phyloP scores from a whole-genome alignment of 192 early-diverging fungal genomes.

The Coemansia sp. region DNA sequence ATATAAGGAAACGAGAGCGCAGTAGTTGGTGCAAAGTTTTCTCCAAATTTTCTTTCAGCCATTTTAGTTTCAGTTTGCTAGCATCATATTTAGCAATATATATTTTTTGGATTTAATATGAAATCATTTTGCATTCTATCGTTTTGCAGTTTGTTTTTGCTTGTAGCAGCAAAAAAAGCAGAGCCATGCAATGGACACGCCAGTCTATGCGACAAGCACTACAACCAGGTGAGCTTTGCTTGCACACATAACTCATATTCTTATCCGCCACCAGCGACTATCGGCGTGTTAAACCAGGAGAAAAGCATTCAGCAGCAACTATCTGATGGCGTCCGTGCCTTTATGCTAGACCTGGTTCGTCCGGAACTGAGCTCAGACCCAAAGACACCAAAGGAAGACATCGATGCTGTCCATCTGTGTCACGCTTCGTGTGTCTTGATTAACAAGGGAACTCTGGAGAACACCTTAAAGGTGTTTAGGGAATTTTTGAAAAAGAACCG shows the following conservation, averaged over 20 bases:
- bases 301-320: conserved; percentile 66
- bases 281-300: conserved; percentile 63
- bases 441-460: conserved; percentile 61
- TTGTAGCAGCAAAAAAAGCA: not conserved
- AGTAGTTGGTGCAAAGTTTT: too few species aligned
- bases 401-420: conserved; percentile 58
- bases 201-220: conserved; percentile 63
- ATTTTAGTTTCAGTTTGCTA: too few species aligned
- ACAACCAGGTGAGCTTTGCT: conserved; percentile 64
- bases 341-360: conserved; percentile 67
- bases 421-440: conserved; percentile 65
- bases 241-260: conserved; percentile 77
- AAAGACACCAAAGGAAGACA: not conserved
- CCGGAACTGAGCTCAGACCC: not conserved
- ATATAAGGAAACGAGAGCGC: too few species aligned
- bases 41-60: too few species aligned
- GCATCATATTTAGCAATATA: too few species aligned
- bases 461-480: conserved; percentile 56
- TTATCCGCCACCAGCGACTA: conserved; percentile 36
- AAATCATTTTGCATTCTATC: not conserved
- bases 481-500: conserved; percentile 67
- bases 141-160: not conserved
- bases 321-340: conserved; percentile 69
- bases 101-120: too few species aligned
- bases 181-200: conserved; percentile 64